Evolutionary conservation across 2,329 filamentous ascomycete genomes (phyloP), one percentile per base, ranked within the genome.

Genomic region (Sporothrix curviconia): DNA sequence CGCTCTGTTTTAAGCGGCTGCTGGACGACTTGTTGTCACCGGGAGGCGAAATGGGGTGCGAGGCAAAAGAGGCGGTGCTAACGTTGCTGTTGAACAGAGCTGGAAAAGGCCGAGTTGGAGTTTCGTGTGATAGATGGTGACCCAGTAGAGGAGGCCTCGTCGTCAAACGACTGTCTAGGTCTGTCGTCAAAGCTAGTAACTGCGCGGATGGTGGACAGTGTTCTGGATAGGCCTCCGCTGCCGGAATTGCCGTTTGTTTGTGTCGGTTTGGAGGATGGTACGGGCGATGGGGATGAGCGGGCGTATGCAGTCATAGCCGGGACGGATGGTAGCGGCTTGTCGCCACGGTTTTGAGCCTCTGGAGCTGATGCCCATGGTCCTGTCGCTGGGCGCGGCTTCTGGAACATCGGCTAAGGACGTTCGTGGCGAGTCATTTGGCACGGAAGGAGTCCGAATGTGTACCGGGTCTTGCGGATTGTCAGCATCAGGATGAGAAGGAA

Each of bases 21-120:
- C 69, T 68, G 15, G 71, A 66, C 19, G 71, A 65, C 63, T 68
- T 55, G 55, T 65, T 66, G 59, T 66, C 70, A 7, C 68, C 63
- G 7, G 22, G 34, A 3, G 54, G 54, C 24, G 58, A 56, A 3
- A 69, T 66, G 59, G 67, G 57, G 61, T 72, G 65, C 4, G 66
- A 66, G 56, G 67, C 70, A 59, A 70, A 73, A 62, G 79, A 81
- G 42, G 71, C 68, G 55, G 70, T 73, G 69, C 79, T 82, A 53
- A 71, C 67, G 65, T 75, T 79, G 69, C 81, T 83, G 65, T 79
- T 78, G 40, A n/a, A 78, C 69, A 44, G 79, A 82, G 70, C 79
- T 81, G 40, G 80, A 81, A 62, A 83, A 78, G 60, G 71, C 73
- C 58, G 79, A 82, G 63, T 76, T 76, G 22, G 67, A 66, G 51